Base-by-base conservation (phyloP, 139 green algal genomes). In the Chlamydomonas asymmetrica region DNA sequence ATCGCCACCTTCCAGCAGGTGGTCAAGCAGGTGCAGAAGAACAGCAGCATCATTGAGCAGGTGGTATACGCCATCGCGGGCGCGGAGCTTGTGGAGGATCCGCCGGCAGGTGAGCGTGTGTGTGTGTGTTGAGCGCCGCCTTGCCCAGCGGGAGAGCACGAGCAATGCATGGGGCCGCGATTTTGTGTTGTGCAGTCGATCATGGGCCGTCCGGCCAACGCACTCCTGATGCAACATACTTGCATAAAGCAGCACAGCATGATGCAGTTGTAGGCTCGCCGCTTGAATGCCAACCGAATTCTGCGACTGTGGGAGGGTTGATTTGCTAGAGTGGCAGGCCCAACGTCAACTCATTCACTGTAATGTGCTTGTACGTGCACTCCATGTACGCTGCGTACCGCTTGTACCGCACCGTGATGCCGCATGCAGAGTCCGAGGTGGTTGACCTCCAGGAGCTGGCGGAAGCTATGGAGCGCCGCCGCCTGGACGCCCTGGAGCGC, bases 21-120 rank as follows among this genome's bases (percentile, higher is more conserved):
- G 54, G 76, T 92, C 31, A 85, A 80, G 16, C 88, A 96, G 85
- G 88, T 96, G 27, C 84, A 92, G 68, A 97, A 97, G 87, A 96
- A 93, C 80, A 85, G 82, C 5, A 63, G 63, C 20, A 90, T 94
- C 75, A 90, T 97, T 16, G 91, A 97, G 75, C 87, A 90, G 72
- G 82, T 91, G 1, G 82, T 97, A 7, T 72, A 84, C 38, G 57
- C 73, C n/a, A 93, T 97, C 48, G 86, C 85, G 22, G 78, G 79
- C 22, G 71, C 73, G 9, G 54, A 78, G 62, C 80, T 81, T 49
- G 80, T 85, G 22, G 59, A 59, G 37, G 82, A 87, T 41, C 66
- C 72, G 48, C 64, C 76, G 25, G 59, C 56, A 62, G 72, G 80
- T 81, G 67, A 45, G 79, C n/a, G n/a, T n/a, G n/a, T n/a, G n/a